These are phyloP conservation scores for Podaxis sp. DNA, from an alignment of 768 basidiomycete species.

Conservation along the genomic window DNA sequence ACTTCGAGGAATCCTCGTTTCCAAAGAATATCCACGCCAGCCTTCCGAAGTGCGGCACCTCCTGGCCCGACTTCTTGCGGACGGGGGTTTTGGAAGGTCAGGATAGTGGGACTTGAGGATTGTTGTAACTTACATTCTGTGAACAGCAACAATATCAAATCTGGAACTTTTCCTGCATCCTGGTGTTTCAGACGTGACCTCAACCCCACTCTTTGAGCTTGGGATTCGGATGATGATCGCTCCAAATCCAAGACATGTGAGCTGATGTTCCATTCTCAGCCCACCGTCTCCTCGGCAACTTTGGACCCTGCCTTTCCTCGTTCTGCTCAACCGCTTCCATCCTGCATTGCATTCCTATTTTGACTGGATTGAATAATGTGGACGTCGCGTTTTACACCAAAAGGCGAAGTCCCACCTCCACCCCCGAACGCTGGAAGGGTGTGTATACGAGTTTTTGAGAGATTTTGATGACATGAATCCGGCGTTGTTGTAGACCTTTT, in stretches of 20 bases:
- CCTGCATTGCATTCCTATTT: background rate
- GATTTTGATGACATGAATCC: background rate
- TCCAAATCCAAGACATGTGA: background rate
- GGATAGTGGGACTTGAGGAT: background rate
- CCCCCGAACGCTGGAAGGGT: conserved; percentile 17
- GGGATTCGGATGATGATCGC: background rate
- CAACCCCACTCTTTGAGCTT: background rate
- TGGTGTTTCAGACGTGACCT: conserved; percentile 8
- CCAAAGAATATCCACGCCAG: background rate
- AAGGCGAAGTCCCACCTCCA: background rate
- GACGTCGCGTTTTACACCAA: conserved; percentile 5
- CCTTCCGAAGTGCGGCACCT: no score
- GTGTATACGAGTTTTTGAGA: background rate
- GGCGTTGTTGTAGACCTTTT: conserved; percentile 22
- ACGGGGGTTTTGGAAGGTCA: no score
- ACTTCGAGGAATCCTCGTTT: background rate
- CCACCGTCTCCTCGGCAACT: background rate
- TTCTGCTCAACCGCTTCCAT: background rate
- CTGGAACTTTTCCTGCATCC: background rate
- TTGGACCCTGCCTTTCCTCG: background rate
- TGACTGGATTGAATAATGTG: background rate
- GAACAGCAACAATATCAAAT: background rate
- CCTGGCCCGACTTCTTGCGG: no score
- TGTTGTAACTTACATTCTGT: background rate
- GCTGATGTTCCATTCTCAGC: background rate